Base-by-base conservation (phyloP, 148 eudicot species). In the Fagopyrum homotropicum region DNA sequence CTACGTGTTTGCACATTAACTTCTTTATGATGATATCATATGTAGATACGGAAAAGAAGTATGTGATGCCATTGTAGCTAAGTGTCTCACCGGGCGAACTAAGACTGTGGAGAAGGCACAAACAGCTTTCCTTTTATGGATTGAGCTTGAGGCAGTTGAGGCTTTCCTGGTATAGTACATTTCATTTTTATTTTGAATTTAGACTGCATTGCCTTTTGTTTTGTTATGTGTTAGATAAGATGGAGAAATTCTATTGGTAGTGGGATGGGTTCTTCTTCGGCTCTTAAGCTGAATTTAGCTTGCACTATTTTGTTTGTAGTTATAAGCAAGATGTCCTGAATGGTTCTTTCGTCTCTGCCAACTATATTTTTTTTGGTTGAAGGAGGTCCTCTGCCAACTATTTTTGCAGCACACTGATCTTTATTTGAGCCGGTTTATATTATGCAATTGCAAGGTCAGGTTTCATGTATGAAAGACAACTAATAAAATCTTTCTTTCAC, bases 71-170 rank as follows among this genome's bases (percentile, higher is more conserved):
- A 78, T 96, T 69, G 92, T 85, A 60, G 93, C 94, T 0, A 96
- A 96, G 77, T 92, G 99, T 79, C 82, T 96, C 30, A 92, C 93
- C 6, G 99, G 98, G 72, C 82, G 99, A 79, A 93, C 99, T 7
- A 96, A 96, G 83, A 96, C 99, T 2, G 99, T 96, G 80, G 99
- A 96, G 83, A 96, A 96, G 85, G 91, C 99, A 10, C 99, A 92
- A 81, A 78, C 76, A 30, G 83, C 82, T 45, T 96, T 96, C 82
- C 75, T 96, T 87, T 91, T 96, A 0, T 96, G 99, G 99, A 86
- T 96, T 57, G 99, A 96, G 89, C 85, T 96, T 82, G 99, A 96
- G 83, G 99, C 99, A 17, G 90, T 83, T 52, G 98, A 96, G 11
- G 88, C 80, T 51, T 92, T 96, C 86, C 79, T 96, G 97, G 99